Conservation (phyloP, 805 yeast species). For the Barnettozyma sp. region DNA sequence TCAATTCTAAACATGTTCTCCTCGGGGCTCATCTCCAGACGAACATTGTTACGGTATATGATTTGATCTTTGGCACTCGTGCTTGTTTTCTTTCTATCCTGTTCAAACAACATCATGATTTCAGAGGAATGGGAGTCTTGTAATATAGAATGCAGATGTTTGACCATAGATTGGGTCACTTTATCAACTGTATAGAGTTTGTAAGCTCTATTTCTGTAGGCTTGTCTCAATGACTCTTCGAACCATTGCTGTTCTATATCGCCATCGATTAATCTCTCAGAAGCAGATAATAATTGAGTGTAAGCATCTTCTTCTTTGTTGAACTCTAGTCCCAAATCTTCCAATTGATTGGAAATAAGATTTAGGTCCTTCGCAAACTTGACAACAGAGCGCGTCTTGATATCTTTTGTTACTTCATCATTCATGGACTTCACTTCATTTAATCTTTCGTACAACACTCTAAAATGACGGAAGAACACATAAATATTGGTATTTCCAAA, state of each 20-base stretch:
- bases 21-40: slow-evolving; percentile 72
- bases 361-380: slow-evolving; percentile 85
- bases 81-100: slow-evolving; percentile 55
- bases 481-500: slow-evolving; percentile 87
- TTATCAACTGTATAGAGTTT: slow-evolving; percentile 90
- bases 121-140: slow-evolving; percentile 77
- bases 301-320: slow-evolving; percentile 59
- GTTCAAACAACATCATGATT: slow-evolving; percentile 73
- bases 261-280: slow-evolving; percentile 77
- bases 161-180: slow-evolving; percentile 74
- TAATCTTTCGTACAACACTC: slow-evolving; percentile 74
- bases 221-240: slow-evolving; percentile 93
- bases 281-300: slow-evolving; percentile 65
- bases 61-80: slow-evolving; percentile 86
- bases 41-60: slow-evolving; percentile 79
- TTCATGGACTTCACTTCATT: slow-evolving; percentile 69
- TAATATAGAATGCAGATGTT: slow-evolving; percentile 81
- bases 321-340: slow-evolving; percentile 73
- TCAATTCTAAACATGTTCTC: slow-evolving; percentile 91
- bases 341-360: slow-evolving; percentile 70
- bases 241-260: slow-evolving; percentile 90
- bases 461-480: slow-evolving; percentile 80
- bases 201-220: slow-evolving; percentile 88
- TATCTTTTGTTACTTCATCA: slow-evolving; percentile 63
- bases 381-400: slow-evolving; percentile 53